Evolutionary conservation across 176 grass and related monocot species (phyloP).

Genomic region (Raddia guianensis): DNA sequence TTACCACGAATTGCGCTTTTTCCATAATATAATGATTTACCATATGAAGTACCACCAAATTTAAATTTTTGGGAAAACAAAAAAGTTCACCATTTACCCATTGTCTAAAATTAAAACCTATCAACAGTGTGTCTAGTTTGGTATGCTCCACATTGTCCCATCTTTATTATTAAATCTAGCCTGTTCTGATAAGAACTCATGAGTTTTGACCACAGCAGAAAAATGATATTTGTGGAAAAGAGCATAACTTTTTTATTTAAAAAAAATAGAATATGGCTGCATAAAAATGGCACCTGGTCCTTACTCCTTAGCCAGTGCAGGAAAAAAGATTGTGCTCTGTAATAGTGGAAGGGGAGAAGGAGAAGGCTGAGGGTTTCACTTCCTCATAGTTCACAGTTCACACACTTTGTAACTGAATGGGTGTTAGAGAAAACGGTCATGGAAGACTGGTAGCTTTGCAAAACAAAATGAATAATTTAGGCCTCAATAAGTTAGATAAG

Average conservation of each 20-base stretch:
- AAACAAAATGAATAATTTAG: no score
- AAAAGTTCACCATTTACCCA: neutral
- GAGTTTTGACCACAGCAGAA: no score
- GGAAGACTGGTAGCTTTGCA: no score
- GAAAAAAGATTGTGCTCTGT: neutral
- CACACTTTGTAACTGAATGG: no score
- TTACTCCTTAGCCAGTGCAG: neutral
- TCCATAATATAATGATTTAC: neutral
- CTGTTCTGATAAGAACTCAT: neutral
- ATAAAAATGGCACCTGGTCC: neutral
- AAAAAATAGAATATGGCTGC: no score
- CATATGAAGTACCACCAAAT: neutral
- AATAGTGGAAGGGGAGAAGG: neutral
- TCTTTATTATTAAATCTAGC: neutral
- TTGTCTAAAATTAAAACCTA: neutral
- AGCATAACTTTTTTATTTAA: no score
- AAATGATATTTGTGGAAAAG: no score
- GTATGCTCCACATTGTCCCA: neutral
- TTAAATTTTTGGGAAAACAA: neutral
- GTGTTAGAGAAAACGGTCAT: no score
- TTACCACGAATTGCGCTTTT: neutral
- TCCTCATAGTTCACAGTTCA: no score
- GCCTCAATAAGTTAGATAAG: no score
- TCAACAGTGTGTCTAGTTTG: neutral
- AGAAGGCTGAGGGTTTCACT: neutral